phyloP scores from a whole-genome alignment of 371 early-diverging fungal genomes.

The Capillidium rhysosporum region DNA sequence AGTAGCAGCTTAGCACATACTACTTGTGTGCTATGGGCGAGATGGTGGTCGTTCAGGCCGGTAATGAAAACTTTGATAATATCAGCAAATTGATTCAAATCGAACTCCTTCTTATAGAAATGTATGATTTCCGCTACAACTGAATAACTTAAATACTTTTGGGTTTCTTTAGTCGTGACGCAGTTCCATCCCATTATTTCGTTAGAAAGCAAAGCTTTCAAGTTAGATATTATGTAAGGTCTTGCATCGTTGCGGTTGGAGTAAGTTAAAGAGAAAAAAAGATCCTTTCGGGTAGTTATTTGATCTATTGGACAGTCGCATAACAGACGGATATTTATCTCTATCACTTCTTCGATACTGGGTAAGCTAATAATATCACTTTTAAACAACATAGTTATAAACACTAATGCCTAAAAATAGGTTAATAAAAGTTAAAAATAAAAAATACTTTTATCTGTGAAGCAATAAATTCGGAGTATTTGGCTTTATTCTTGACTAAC shows the following conservation, averaged over 20 bases:
- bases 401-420: conserved; percentile 64
- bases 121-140: conserved; percentile 84
- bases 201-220: conserved; percentile 75
- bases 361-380: conserved; percentile 46
- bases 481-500: conserved; percentile 40
- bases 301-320: conserved; percentile 89
- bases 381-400: conserved; percentile 82
- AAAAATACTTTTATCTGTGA: conserved; percentile 66
- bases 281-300: conserved; percentile 77
- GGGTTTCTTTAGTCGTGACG: conserved; percentile 74
- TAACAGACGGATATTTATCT: conserved; percentile 67
- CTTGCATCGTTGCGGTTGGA: conserved; percentile 82
- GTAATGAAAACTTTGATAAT: conserved; percentile 77
- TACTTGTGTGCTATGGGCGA: conserved; percentile 80
- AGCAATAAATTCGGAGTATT: conserved; percentile 66
- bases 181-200: conserved; percentile 82
- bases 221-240: conserved; percentile 62
- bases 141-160: conserved; percentile 28
- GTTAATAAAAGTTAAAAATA: not conserved
- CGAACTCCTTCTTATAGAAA: conserved; percentile 71
- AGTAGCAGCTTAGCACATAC: conserved; percentile 90
- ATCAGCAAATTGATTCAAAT: conserved; percentile 46
- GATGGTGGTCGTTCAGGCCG: conserved; percentile 70
- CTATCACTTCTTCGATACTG: conserved; percentile 65
- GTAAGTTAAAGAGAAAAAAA: conserved; percentile 88